Evolutionary conservation across 75 land plant species (phyloP), one percentile per base, ranked within the genome.

Genomic region (Picea glauca): DNA sequence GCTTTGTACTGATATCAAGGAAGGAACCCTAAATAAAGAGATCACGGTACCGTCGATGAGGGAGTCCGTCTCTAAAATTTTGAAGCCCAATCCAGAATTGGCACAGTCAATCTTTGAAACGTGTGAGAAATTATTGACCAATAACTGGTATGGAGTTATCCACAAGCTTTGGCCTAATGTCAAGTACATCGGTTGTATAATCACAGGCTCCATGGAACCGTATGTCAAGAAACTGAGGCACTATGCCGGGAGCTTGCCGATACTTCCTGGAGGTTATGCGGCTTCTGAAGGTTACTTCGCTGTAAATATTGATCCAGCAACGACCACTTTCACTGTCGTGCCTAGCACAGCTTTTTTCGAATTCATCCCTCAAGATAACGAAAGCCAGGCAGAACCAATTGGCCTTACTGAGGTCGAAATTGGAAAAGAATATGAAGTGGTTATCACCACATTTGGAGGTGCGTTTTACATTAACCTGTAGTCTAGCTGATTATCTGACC

Each of bases 131-230:
- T 75, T 88, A 77, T 35, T 43, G 1, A 9, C 15, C 38, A 84
- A 76, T 33, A 85, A 85, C 74, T 94, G 93, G 91, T 87, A 90
- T 66, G 91, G 92, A 43, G 74, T 90, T 60, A 84, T 94, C 32
- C 91, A 83, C 2, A 65, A 79, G 76, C 90, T 94, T 56, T 94
- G 91, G 83, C 93, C 92, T 61, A 89, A 88, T 76, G 85, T 86
- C 15, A 90, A 88, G 84, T 92, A 90, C 77, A 78, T 94, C 6
- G 84, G 74, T 72, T 91, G 91, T 33, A 90, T 94, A 73, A 82
- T 94, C 87, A 94, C 96, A 5, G 96, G 96, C 43, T 84, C 96
- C 9, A 94, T 94, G 96, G 87, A 83, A 79, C 89, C 89, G 21
- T 94, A 94, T 74, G 4, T 84, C 67, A 80, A 77, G 59, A 91